Conservation (phyloP, 2,329 filamentous ascomycete species). For the Zymoseptoria tritici region DNA sequence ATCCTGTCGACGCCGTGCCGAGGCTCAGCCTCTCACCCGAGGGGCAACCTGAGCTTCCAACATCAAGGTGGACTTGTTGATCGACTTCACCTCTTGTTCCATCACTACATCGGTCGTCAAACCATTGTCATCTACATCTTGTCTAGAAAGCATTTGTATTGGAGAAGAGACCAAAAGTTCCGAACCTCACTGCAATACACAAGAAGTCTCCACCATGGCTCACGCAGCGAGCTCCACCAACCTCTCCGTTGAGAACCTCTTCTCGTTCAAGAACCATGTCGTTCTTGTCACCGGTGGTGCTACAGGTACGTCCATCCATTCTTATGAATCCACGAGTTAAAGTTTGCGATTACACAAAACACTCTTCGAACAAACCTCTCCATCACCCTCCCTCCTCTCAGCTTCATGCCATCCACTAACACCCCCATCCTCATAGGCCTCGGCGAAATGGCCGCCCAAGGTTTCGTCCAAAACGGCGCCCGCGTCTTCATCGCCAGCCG, state of each 20-base stretch:
- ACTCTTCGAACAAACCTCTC: too few relatives aligned
- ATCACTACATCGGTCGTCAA: background rate
- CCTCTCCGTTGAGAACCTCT: constrained; percentile 25
- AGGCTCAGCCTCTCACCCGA: background rate
- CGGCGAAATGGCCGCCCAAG: constrained; percentile 42
- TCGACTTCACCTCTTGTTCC: background rate
- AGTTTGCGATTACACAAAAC: too few relatives aligned
- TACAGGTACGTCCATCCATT: constrained; percentile 25
- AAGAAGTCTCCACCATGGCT: constrained; percentile 16
- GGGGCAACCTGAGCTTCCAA: background rate
- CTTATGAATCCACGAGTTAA: too few relatives aligned
- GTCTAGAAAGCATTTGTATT: too few relatives aligned
- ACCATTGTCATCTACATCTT: too few relatives aligned
- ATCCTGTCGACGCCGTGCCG: background rate
- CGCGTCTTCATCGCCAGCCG: constrained; percentile 37
- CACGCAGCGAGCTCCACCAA: constrained; percentile 26
- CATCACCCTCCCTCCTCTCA: too few relatives aligned
- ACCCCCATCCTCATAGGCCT: constrained; percentile 19
- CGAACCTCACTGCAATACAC: too few relatives aligned
- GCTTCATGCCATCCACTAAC: background rate
- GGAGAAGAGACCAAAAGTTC: too few relatives aligned
- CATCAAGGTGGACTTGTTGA: background rate
- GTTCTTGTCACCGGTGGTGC: constrained; percentile 41
- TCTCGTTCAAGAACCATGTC: constrained; percentile 32
- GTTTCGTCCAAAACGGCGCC: constrained; percentile 39